Percentiles rank a stretch among this genome's conserved stretches.
Conservation (phyloP, 345 rosid species). For the Schrenkiella parvula region DNA sequence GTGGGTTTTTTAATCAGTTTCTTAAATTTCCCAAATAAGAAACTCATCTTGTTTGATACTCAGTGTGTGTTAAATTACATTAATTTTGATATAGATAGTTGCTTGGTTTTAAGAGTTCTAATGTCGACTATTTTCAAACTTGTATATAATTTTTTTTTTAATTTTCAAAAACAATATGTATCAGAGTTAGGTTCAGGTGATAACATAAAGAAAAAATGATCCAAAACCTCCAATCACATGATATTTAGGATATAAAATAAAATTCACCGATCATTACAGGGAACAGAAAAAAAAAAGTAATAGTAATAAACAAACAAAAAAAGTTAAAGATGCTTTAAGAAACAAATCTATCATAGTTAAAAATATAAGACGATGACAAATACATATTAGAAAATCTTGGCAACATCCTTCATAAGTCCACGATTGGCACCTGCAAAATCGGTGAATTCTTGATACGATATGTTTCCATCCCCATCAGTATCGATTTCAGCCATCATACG, state of each 20-base stretch:
- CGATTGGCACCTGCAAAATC: slow-evolving; percentile 64
- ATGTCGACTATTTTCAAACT: no score
- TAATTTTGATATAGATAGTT: no score
- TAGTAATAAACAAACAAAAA: background rate
- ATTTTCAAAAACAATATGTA: no score
- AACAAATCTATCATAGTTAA: background rate
- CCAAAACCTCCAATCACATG: background rate
- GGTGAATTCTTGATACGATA: slow-evolving; percentile 61
- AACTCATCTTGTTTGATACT: no score
- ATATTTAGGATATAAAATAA: background rate
- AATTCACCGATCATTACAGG: background rate
- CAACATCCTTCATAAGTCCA: slow-evolving; percentile 78
- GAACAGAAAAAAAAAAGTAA: background rate
- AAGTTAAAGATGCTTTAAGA: background rate
- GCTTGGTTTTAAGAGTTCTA: no score
- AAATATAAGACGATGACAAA: background rate
- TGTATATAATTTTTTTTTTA: no score
- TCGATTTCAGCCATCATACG: slow-evolving; percentile 92
- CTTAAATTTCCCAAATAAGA: no score
- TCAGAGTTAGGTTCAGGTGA: no score
- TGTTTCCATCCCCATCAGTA: slow-evolving; percentile 77
- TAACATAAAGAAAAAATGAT: no score
- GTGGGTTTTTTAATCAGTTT: no score
- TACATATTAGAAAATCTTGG: slow-evolving; percentile 53
- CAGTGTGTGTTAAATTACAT: no score